Evolutionary conservation across 306 rosid genomes (phyloP), one percentile per base, ranked within the genome.

Genomic region (Mucuna pruriens): DNA sequence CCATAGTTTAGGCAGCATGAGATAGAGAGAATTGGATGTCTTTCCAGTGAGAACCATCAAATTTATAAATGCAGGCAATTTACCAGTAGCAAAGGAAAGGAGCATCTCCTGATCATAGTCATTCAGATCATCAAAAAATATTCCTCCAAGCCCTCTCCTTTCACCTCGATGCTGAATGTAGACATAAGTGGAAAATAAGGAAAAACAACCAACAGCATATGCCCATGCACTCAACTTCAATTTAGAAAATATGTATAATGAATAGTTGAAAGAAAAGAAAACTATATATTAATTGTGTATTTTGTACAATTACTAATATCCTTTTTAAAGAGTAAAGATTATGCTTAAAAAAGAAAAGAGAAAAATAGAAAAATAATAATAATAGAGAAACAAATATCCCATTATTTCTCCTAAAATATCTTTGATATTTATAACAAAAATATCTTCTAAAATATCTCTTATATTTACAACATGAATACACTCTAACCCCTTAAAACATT

Each of bases 71-170:
- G 38, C 62, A 70, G 84, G 65, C 22, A 85, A 82, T 86, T 86
- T 90, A 95, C 99, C 98, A 8, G 94, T 93, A 71, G 99, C 91
- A 84, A 95, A 95, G 67, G 99, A 86, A 82, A 95, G 97, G 54
- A 95, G 98, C 98, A 95, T 95, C 92, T 93, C 99, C 87, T 91
- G 99, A 81, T 95, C 97, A 85, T 91, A 90, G 86, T 93, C 94
- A 78, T 95, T 95, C 65, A 95, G 85, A 88, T 95, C 99, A 48
- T 95, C 98, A 58, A 95, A 95, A 90, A 93, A 95, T 82, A 95
- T 93, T 79, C 99, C 99, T 65, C 99, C 99, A 76, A 95, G 98
- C 10, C 99, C 99, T 72, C 99, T 86, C 80, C 99, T 90, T 88
- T 95, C 98, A 29, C 61, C 92, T 69, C 99, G 96, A 87, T 93